Evolutionary conservation across 495 filamentous ascomycete genomes (phyloP).

Genomic region (Penicillium steckii): DNA sequence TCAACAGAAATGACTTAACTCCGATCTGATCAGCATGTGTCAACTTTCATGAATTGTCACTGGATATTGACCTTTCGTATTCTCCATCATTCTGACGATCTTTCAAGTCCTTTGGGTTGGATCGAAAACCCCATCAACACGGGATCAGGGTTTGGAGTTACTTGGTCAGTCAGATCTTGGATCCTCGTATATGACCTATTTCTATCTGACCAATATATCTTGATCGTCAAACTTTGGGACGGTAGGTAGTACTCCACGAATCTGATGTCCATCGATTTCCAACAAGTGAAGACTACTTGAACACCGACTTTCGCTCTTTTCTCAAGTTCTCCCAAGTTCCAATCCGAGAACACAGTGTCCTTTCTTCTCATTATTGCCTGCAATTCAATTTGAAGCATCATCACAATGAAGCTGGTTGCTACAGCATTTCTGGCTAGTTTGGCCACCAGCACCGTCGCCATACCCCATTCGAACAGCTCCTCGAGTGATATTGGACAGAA

Average conservation of each 20-base stretch:
- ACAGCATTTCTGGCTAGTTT: constrained; percentile 2
- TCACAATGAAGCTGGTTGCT: not conserved
- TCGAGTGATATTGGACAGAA: constrained; percentile 7
- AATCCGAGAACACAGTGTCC: too few species aligned
- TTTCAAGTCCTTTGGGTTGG: not conserved
- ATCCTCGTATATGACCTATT: too few species aligned
- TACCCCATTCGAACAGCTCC: not conserved
- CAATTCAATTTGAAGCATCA: not conserved
- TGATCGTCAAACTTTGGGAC: too few species aligned
- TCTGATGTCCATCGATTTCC: too few species aligned
- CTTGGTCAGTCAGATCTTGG: not conserved
- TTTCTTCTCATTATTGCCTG: too few species aligned
- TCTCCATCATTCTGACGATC: not conserved
- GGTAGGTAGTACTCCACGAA: too few species aligned
- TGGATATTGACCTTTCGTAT: not conserved
- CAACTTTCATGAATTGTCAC: not conserved
- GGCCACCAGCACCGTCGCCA: constrained; percentile 1
- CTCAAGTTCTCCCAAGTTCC: too few species aligned
- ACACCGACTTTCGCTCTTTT: too few species aligned
- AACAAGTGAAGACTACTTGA: too few species aligned
- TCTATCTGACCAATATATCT: too few species aligned
- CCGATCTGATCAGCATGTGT: not conserved
- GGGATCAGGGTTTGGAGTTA: not conserved
- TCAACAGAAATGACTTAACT: too few species aligned
- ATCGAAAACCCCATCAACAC: not conserved